Evolutionary conservation across 305 asterid genomes (phyloP), one percentile per base, ranked within the genome.

Genomic region (Fraxinus sp.): DNA sequence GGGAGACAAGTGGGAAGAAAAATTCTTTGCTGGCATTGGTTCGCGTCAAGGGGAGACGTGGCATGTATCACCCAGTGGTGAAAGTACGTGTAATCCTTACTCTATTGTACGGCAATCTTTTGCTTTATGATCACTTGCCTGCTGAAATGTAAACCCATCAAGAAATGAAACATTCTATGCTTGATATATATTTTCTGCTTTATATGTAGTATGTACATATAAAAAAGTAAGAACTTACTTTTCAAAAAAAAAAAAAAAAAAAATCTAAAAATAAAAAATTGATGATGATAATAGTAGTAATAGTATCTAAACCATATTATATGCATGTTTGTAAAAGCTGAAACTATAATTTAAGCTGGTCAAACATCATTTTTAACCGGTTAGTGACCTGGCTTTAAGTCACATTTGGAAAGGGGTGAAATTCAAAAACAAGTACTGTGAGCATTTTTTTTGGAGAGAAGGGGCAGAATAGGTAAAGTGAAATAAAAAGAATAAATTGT

Each of bases 1-100:
- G 99, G 99, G 99, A 84, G 99, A 97, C 87, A 97, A 97, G 85
- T 97, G 99, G 99, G 99, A 97, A 89, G 99, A 97, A 30, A 97
- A 88, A 83, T 97, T 97, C 84, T 95, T 93, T 75, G 88, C 94
- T 81, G 97, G 97, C 84, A 93, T 97, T 81, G 99, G 99, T 83
- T 92, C 98, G 1, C 94, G 99, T 37, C 98, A 95, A 88, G 99
- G 99, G 57, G 99, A 97, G 90, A 97, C 99, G 3, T 97, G 99
- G 99, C 98, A 95, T 77, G 95, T 91, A 83, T 89, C 96, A 35
- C 97, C 98, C 13, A 80, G 82, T 33, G 87, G 85, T 85, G 94
- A 91, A 83, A 92, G 99, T 96, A 93, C 5, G 94, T 70, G 22
- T 33, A 8, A 35, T 70, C 81, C 35, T 74, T 57, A 39, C 22